Evolutionary conservation across 2,329 filamentous ascomycete species (phyloP), one percentile per base, ranked within the genome.

Genomic region (Epichloe brachyelytri): DNA sequence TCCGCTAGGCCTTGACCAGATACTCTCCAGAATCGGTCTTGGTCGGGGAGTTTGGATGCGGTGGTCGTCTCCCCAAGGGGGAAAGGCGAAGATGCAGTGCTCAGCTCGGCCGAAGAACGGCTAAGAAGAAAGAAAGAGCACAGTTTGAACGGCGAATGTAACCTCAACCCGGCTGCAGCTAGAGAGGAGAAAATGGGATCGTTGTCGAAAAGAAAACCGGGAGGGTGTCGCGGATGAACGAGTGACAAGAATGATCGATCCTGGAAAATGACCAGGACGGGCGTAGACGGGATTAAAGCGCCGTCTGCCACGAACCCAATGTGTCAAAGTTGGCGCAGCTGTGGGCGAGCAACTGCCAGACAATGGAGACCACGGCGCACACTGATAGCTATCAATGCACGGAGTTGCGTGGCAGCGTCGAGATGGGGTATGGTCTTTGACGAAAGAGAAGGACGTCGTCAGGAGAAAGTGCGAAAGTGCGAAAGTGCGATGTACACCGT

Each of bases 331-430:
- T 19, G 45, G 22, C 37, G 36, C 46, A 43, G 34, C 34, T 34
- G 20, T 34, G 11, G 45, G 48, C 43, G 22, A 49, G 45, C 26
- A 44, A 20, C 46, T 36, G 39, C 45, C 19, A n/a, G 43, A 19
- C n/a, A 40, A 30, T 43, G 22, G 46, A 49, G 40, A 34, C 41
- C 39, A 39, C 46, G 46, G 15, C 30, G 46, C 26, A 49, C 19
- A 47, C 34, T 15, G 50, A 36, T 22, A 36, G 40, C 20, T 52
- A 43, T 45, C 38, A 46, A 45, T 50, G 48, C 41, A 40, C 41
- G 15, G 7, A 20, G 30, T 43, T 48, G 44, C 44, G 50, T 43
- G 36, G 41, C 48, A 17, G n/a, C 14, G 40, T 49, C 34, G 46
- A 48, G 46, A 49, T 33, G 46, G 44, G 22, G 47, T 4, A 46